Evolutionary conservation across 352 stramenopile genomes (phyloP), one percentile per base, ranked within the genome.

Genomic region (Phytophthora agathidicida): DNA sequence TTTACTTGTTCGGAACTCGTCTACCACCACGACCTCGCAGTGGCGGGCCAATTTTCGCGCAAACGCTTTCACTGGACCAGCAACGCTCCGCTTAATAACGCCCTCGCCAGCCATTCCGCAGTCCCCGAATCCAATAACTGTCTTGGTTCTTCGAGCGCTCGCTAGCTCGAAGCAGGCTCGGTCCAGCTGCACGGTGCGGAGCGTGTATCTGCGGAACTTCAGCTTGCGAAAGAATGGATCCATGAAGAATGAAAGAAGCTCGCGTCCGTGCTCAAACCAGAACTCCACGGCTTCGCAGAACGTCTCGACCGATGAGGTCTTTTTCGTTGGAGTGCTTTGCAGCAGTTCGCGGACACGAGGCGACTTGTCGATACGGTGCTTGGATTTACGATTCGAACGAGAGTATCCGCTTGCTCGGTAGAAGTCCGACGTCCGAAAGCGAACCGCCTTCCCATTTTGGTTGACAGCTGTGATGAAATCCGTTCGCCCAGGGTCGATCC

Each of bases 11-110:
- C 17, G 31, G 9, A 22, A 45, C 32, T 47, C n/a, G n/a, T n/a
- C n/a, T n/a, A 60, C 52, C 5, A 42, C 52, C 8, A 52, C 51
- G 1, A 60, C 41, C 51, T 60, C 51, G 32, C 51, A 47, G 14
- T 26, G 7, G 1, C 4, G 37, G 4, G 41, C 30, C 5, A 60
- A 23, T 26, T 60, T 60, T 11, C 30, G 32, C 4, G 20, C 28
- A 23, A 60, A 53, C 23, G 14, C 8, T n/a, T 41, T 24, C 13
- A 60, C 42, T 0, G 41, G 42, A 14, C 52, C 32, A 0, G 41
- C 8, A 6, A 41, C 22, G 6, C 23, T 51, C 0, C 17, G 1
- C 16, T 47, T 52, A 11, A 60, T 45, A 1, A 50, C 3, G 3
- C 39, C 20, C 11, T 35, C 20, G 7, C 30, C 38, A 17, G 27